These are phyloP conservation scores for Penicillium malachiteum DNA, from an alignment of 495 filamentous ascomycete species.

Conservation along the genomic window DNA sequence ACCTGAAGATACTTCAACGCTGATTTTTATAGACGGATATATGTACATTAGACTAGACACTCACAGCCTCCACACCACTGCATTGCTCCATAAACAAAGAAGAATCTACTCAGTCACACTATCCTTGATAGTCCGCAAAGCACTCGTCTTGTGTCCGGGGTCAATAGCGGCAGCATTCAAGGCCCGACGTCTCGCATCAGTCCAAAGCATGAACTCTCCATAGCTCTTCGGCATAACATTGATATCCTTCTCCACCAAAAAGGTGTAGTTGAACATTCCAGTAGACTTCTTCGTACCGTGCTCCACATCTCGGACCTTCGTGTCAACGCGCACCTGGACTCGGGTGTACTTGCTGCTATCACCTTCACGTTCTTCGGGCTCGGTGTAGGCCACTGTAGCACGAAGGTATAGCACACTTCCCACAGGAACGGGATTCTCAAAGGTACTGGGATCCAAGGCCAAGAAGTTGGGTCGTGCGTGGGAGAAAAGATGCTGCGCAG, in stretches of 20 bases:
- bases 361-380: conserved; percentile 51
- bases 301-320: conserved; percentile 75
- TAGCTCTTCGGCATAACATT: conserved; percentile 75
- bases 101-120: conserved; percentile 46
- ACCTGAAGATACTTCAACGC: too few species aligned
- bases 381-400: conserved; percentile 75
- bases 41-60: too few species aligned
- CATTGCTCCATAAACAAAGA: background rate
- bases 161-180: conserved; percentile 41
- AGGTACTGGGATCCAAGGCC: conserved; percentile 75
- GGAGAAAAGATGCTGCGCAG: conserved; percentile 75
- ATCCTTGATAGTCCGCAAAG: conserved; percentile 40
- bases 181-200: conserved; percentile 66
- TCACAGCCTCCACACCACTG: too few species aligned
- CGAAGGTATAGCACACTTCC: conserved; percentile 79
- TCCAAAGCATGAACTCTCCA: conserved; percentile 76
- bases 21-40: too few species aligned
- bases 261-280: conserved; percentile 85
- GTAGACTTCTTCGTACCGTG: conserved; percentile 73
- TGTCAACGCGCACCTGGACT: conserved; percentile 75
- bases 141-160: conserved; percentile 35
- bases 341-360: conserved; percentile 53
- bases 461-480: conserved; percentile 76
- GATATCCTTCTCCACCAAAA: conserved; percentile 69
- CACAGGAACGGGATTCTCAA: conserved; percentile 81